phyloP scores from a whole-genome alignment of 1,284 basidiomycete genomes.

The Pholiota adiposa region DNA sequence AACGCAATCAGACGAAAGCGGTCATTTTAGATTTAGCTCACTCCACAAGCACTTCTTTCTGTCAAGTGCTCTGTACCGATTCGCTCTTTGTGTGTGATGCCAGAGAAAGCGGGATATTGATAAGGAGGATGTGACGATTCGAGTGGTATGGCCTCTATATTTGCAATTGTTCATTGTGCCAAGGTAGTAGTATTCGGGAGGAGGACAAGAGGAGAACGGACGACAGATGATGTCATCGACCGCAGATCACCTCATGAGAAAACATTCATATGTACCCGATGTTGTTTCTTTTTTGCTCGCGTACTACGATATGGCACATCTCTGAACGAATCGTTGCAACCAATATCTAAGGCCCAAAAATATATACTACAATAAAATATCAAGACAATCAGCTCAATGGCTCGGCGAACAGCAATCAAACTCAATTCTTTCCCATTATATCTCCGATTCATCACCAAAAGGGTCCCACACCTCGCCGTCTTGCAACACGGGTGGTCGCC shows the following conservation, averaged over 20 bases:
- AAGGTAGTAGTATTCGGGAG: not conserved
- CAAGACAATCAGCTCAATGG: too few relatives aligned
- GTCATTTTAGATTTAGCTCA: not conserved
- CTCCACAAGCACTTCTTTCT: not conserved
- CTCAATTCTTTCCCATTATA: too few relatives aligned
- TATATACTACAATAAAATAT: too few relatives aligned
- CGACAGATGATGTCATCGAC: not conserved
- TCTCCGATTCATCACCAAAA: conserved; percentile 28
- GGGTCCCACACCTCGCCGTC: conserved; percentile 27
- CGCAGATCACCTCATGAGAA: not conserved
- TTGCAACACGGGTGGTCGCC: conserved; percentile 8
- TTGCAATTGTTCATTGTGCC: not conserved
- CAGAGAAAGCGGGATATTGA: not conserved
- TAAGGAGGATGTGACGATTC: not conserved
- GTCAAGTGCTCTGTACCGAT: not conserved
- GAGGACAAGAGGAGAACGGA: not conserved
- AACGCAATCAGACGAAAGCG: not conserved
- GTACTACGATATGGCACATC: too few relatives aligned
- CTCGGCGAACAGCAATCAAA: too few relatives aligned
- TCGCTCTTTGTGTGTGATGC: not conserved
- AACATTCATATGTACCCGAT: not conserved
- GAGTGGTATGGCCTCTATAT: not conserved
- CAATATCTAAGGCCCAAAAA: too few relatives aligned
- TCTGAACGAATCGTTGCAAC: too few relatives aligned
- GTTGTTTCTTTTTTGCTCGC: too few relatives aligned